Evolutionary conservation across 2,329 filamentous ascomycete genomes (phyloP).

Genomic region (Pleurostoma richardsiae): DNA sequence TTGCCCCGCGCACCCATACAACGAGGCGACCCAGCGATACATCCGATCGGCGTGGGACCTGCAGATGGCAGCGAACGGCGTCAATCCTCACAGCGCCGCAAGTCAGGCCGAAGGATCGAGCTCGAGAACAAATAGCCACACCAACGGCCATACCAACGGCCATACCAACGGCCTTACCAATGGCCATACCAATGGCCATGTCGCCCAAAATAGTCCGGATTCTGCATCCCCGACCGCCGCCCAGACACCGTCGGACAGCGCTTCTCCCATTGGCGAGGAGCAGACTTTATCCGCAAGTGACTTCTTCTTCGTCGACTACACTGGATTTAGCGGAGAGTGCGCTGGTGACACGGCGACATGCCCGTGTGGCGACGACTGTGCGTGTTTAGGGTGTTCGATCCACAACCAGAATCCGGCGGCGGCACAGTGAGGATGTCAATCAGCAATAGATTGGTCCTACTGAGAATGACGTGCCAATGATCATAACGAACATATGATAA

Average conservation of each 20-base stretch:
- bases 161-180: not conserved
- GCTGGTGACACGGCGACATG: constrained; percentile 45
- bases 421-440: too few relatives aligned
- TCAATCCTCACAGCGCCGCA: not conserved
- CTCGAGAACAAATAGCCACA: not conserved
- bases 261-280: constrained; percentile 41
- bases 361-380: constrained; percentile 55
- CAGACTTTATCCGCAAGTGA: constrained; percentile 45
- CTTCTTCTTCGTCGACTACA: constrained; percentile 56
- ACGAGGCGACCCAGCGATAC: constrained; percentile 51
- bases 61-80: constrained; percentile 18
- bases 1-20: constrained; percentile 64
- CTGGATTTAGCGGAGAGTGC: constrained; percentile 37
- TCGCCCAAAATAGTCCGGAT: constrained; percentile 1
- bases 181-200: not conserved
- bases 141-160: not conserved
- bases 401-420: constrained; percentile 26
- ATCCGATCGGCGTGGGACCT: constrained; percentile 42
- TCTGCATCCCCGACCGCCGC: constrained; percentile 29
- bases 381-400: constrained; percentile 52
- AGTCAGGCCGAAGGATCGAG: not conserved
- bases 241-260: constrained; percentile 42
- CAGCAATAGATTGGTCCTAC: too few relatives aligned
- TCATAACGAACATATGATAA: too few relatives aligned
- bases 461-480: too few relatives aligned